Base-by-base conservation (phyloP, 2,329 filamentous ascomycete genomes). In the Clarireedia paspali region DNA sequence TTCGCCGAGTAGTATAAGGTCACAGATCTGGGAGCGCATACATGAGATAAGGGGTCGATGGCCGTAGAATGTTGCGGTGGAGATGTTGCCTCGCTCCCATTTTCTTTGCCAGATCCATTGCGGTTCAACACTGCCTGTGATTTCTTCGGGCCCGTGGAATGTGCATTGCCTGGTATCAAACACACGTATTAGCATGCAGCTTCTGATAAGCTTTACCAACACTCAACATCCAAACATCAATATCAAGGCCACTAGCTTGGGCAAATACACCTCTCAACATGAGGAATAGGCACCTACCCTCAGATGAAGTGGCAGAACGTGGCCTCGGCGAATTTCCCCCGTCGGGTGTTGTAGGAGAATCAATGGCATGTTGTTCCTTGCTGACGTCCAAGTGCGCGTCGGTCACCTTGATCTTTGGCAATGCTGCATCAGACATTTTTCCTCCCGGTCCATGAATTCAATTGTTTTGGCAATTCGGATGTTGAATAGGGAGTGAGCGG, bases 1-100 rank as follows among this genome's bases (percentile, higher is more conserved):
- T 45, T 45, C 20, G 42, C 12, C 20, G 42, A 12, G n/a, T 7
- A 24, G 20, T 7, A 20, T 17, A 24, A 10, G 20, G 20, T 20
- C 23, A 45, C 45, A 38, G 5, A 46, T 60, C 50, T 58, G 58
- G 45, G 59, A 59, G 71, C 77, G 62, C 54, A 56, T 77, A 87
- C 83, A 71, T 87, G 82, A 51, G 84, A 87, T 61, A 87, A 73
- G 56, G 84, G 84, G 69, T 88, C 84, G 59, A 86, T 84, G 26
- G 75, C 75, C 52, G 77, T 74, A 26, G 65, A 58, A 38, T 62
- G 34, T 47, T 57, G 56, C 39, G 59, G 51, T 10, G 60, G 53
- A 7, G 60, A 56, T 47, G 60, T 39, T 26, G 63, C 47, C 27
- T 63, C 63, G 20, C 49, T 34, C 34, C 49, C 55, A 59, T 62